Conservation (phyloP, 495 filamentous ascomycete genomes). For the Aspergillus leporis region DNA sequence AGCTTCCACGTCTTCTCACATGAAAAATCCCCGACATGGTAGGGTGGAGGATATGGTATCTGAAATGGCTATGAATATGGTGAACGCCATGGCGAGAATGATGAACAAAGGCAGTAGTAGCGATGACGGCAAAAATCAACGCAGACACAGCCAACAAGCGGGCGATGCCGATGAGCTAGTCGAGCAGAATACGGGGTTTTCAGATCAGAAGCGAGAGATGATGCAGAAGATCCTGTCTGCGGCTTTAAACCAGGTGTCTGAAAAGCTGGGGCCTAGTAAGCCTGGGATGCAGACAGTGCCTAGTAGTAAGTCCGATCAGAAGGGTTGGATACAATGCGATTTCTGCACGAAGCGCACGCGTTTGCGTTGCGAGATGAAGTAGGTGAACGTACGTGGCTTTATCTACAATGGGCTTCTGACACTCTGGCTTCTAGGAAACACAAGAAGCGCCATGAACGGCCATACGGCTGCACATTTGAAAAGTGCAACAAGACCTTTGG, state of each 20-base stretch:
- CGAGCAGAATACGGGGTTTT: constrained; percentile 25
- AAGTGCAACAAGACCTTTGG: constrained; percentile 79
- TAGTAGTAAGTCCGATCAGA: constrained; percentile 29
- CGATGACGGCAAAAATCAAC: constrained; percentile 19
- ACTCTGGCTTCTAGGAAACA: constrained; percentile 65
- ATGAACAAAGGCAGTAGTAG: constrained; percentile 21
- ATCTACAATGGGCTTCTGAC: constrained; percentile 19
- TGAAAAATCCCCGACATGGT: constrained; percentile 1
- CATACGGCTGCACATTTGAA: constrained; percentile 82
- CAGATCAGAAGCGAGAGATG: constrained; percentile 36
- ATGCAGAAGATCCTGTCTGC: constrained; percentile 36
- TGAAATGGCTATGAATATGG: constrained; percentile 36
- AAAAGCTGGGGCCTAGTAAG: constrained; percentile 5
- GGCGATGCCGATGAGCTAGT: constrained; percentile 30
- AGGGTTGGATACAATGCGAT: constrained; percentile 49
- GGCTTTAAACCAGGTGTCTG: constrained; percentile 35
- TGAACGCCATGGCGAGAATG: constrained; percentile 41
- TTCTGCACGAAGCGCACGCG: constrained; percentile 56
- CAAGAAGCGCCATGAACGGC: constrained; percentile 79
- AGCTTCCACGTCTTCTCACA: constrained; percentile 10
- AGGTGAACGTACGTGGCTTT: constrained; percentile 23
- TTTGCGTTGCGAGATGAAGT: constrained; percentile 73
- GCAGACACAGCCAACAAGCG: constrained; percentile 26
- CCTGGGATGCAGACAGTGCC: background rate
- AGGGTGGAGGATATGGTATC: constrained; percentile 31